phyloP scores from a whole-genome alignment of 345 rosid genomes.

The Eucalyptus lansdowneana region DNA sequence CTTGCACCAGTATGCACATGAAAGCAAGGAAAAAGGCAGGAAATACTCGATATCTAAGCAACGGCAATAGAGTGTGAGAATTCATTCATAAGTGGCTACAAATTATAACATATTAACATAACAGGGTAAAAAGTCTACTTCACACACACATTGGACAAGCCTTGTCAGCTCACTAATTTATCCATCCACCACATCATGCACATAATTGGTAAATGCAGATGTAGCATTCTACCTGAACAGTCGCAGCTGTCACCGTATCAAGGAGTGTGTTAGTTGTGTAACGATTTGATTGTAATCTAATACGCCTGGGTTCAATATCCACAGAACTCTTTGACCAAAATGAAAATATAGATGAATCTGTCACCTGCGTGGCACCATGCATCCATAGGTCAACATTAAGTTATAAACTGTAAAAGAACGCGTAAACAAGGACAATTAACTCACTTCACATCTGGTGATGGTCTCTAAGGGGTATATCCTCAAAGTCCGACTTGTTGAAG shows the following conservation, averaged over 20 bases:
- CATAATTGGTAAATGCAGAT: too few species aligned
- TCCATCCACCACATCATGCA: too few species aligned
- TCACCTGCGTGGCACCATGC: slow-evolving; percentile 21
- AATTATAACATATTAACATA: too few species aligned
- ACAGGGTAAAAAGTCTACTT: too few species aligned
- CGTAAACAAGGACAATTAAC: neutral
- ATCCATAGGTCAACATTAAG: neutral
- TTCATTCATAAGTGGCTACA: too few species aligned
- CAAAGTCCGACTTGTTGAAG: slow-evolving; percentile 63
- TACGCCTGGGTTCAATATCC: slow-evolving; percentile 85
- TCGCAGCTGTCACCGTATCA: slow-evolving; percentile 32
- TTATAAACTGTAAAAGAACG: neutral
- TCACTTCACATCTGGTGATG: slow-evolving; percentile 91
- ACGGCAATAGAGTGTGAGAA: too few species aligned
- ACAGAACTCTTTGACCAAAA: slow-evolving; percentile 97
- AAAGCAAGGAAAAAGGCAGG: too few species aligned
- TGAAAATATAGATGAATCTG: slow-evolving; percentile 77
- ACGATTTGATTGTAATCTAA: slow-evolving; percentile 88
- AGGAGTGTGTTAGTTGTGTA: slow-evolving; percentile 84
- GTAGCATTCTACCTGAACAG: too few species aligned
- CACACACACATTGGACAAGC: too few species aligned
- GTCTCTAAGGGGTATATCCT: slow-evolving; percentile 96
- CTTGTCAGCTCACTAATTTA: too few species aligned
- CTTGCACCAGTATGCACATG: too few species aligned
- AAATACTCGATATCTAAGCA: too few species aligned